phyloP scores from a whole-genome alignment of 1,139 yeast species.

The Yamadazyma epiphylla region DNA sequence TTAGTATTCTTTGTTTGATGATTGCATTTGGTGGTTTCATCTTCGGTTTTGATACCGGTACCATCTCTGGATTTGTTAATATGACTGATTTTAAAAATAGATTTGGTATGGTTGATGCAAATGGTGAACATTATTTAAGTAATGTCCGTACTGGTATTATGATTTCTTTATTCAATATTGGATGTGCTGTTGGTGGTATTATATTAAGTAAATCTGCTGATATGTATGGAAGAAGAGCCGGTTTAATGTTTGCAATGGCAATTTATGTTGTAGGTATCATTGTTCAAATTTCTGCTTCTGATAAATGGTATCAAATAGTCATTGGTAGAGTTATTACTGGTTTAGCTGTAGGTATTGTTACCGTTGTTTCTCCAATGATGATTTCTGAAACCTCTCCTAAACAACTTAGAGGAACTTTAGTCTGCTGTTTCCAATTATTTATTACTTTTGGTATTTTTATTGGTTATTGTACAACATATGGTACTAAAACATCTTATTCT shows the following conservation, averaged over 20 bases:
- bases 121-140: conserved; percentile 30
- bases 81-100: conserved; percentile 47
- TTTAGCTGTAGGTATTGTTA: conserved; percentile 64
- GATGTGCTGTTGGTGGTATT: conserved; percentile 72
- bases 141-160: conserved; percentile 50
- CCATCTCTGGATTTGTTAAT: conserved; percentile 62
- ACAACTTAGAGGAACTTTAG: conserved; percentile 66
- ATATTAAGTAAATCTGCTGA: conserved; percentile 52
- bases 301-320: conserved; percentile 49
- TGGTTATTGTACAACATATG: conserved; percentile 66
- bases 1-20: conserved; percentile 34
- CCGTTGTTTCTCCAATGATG: conserved; percentile 64
- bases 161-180: conserved; percentile 63
- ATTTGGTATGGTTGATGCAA: conserved; percentile 37
- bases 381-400: conserved; percentile 71
- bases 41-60: conserved; percentile 72
- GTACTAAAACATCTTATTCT: conserved; percentile 47
- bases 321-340: conserved; percentile 69
- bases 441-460: conserved; percentile 67
- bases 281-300: conserved; percentile 35
- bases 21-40: conserved; percentile 62
- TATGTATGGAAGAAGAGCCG: conserved; percentile 48
- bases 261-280: conserved; percentile 49
- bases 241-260: conserved; percentile 43
- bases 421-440: conserved; percentile 65